Percentiles rank a stretch among this genome's conserved stretches.
Evolutionary conservation across 2,329 filamentous ascomycete genomes (phyloP).

Genomic region (Cordyceps cateniannulata): DNA sequence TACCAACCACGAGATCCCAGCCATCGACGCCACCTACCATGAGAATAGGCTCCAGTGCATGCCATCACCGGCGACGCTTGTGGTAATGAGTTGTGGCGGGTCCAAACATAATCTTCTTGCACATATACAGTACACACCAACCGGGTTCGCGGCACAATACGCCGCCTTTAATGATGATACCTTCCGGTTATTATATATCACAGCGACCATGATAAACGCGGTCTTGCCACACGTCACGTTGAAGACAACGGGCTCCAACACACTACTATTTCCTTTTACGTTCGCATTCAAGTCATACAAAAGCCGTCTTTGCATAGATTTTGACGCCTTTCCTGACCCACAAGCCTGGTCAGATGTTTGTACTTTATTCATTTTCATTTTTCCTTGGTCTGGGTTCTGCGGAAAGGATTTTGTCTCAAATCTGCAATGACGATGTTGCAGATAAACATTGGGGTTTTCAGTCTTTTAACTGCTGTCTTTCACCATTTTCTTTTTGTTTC

Average conservation of each 20-base stretch:
- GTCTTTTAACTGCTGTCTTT: background rate
- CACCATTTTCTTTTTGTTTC: background rate
- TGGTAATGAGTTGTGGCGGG: conserved; percentile 12
- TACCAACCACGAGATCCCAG: conserved; percentile 40
- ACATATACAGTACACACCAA: conserved; percentile 10
- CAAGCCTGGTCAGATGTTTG: conserved; percentile 9
- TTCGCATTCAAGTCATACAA: conserved; percentile 10
- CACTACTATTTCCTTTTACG: background rate
- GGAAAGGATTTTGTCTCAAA: background rate
- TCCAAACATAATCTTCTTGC: conserved; percentile 15
- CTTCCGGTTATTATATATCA: conserved; percentile 7
- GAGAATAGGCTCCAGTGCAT: conserved; percentile 14
- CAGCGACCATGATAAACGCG: conserved; percentile 2
- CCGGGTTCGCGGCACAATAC: background rate
- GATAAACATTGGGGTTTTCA: background rate
- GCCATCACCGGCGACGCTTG: conserved; percentile 7
- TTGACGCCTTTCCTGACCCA: conserved; percentile 22
- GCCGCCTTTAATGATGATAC: conserved; percentile 2
- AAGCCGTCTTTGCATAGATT: conserved; percentile 26
- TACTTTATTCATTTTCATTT: conserved; percentile 4
- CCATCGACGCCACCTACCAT: conserved; percentile 32
- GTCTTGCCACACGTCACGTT: conserved; percentile 7
- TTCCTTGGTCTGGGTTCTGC: background rate
- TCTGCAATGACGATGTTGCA: conserved; percentile 1
- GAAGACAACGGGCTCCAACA: conserved; percentile 6